A percentile compares a stretch with the other conserved stretches of the same genome.
Conservation (phyloP, 1,284 basidiomycete species). For the Pseudozyma flocculosa region DNA sequence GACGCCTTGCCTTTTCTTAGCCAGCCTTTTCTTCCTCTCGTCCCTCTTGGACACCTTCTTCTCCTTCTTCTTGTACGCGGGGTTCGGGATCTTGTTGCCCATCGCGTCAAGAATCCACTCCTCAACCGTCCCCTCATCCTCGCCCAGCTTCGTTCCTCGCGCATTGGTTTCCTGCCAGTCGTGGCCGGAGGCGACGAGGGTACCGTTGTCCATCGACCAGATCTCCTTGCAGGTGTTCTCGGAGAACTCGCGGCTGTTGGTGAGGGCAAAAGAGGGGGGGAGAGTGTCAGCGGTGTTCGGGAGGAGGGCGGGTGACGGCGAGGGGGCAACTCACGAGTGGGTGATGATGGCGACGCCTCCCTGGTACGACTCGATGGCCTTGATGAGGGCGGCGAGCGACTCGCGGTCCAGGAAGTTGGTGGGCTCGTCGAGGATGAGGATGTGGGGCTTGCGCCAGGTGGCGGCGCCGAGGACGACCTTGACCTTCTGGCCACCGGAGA, state of each 20-base stretch:
- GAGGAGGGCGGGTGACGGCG: neutral
- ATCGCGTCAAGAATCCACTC: constrained; percentile 48
- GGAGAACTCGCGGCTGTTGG: constrained; percentile 41
- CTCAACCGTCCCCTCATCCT: constrained; percentile 50
- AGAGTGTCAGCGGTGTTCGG: neutral
- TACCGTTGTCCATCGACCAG: constrained; percentile 54
- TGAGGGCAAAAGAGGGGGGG: neutral
- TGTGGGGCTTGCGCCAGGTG: constrained; percentile 57
- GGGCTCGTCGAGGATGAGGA: constrained; percentile 57
- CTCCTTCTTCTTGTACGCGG: constrained; percentile 29
- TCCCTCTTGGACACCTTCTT: constrained; percentile 52
- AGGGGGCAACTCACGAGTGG: constrained; percentile 32
- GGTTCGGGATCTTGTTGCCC: constrained; percentile 42
- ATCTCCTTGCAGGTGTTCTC: constrained; percentile 56
- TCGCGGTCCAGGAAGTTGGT: constrained; percentile 59
- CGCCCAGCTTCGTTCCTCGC: constrained; percentile 50
- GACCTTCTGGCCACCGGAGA: constrained; percentile 59
- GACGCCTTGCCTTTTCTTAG: constrained; percentile 42
- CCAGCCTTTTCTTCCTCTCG: constrained; percentile 43
- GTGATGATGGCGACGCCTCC: constrained; percentile 58
- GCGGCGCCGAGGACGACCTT: constrained; percentile 58
- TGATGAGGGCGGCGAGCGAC: constrained; percentile 57
- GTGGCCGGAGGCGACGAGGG: constrained; percentile 66
- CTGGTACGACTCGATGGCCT: constrained; percentile 56
- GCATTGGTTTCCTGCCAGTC: constrained; percentile 80